These are phyloP conservation scores for Nemania sp. DNA, from an alignment of 2,329 filamentous ascomycete genomes.

Conservation along the genomic window DNA sequence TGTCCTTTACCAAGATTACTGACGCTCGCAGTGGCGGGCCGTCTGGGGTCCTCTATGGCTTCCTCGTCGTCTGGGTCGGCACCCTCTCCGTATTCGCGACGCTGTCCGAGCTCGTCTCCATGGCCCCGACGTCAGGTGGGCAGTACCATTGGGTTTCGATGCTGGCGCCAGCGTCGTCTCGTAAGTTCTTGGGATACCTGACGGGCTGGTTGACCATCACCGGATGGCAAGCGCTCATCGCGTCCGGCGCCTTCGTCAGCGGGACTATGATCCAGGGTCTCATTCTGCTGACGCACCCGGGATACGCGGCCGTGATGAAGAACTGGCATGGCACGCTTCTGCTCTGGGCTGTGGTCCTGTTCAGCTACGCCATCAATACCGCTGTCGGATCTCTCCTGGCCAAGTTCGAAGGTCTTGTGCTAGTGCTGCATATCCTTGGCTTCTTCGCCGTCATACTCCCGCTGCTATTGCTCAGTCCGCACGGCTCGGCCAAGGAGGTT, in stretches of 20 bases:
- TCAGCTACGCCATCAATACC: conserved; percentile 49
- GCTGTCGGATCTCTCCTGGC: conserved; percentile 37
- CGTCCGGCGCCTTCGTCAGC: conserved; percentile 24
- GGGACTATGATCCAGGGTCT: conserved; percentile 33
- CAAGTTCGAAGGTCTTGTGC: conserved; percentile 47
- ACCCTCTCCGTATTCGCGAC: conserved; percentile 52
- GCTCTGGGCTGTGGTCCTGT: conserved; percentile 45
- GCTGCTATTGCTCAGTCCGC: conserved; percentile 39
- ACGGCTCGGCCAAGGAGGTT: conserved; percentile 35
- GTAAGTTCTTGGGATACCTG: conserved; percentile 31
- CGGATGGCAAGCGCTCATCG: conserved; percentile 31
- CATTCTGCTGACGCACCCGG: conserved; percentile 28
- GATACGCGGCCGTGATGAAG: conserved; percentile 25
- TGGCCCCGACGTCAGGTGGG: conserved; percentile 39
- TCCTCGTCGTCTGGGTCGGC: conserved; percentile 55
- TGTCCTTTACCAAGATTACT: not conserved
- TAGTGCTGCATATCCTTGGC: conserved; percentile 50
- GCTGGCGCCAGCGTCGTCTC: conserved; percentile 27
- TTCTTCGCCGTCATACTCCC: conserved; percentile 50
- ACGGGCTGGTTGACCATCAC: conserved; percentile 32
- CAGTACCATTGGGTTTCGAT: conserved; percentile 38
- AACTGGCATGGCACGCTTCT: conserved; percentile 32
- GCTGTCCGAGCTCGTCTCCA: conserved; percentile 51
- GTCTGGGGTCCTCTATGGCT: conserved; percentile 55
- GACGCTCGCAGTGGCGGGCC: conserved; percentile 38